A percentile compares a stretch with the other conserved stretches of the same genome.
phyloP scores from a whole-genome alignment of 768 basidiomycete species.

The Artomyces pyxidatus region DNA sequence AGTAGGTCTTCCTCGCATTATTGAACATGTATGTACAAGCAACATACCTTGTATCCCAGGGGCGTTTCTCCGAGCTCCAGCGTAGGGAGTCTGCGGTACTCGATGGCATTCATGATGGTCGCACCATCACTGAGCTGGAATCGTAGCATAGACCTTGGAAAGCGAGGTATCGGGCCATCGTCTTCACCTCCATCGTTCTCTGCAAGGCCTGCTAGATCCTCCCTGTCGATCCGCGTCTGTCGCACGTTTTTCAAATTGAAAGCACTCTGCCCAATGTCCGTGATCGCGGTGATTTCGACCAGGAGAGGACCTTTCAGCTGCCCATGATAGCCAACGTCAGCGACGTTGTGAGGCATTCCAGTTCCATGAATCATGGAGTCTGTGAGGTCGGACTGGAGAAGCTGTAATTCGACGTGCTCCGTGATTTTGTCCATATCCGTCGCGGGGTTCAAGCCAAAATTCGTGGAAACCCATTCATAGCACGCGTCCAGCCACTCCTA shows the following conservation, averaged over 20 bases:
- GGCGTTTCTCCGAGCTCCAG: conserved; percentile 68
- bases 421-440: conserved; percentile 45
- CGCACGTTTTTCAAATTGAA: conserved; percentile 68
- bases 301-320: conserved; percentile 45
- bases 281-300: conserved; percentile 71
- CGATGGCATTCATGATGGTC: conserved; percentile 62
- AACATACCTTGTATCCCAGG: conserved; percentile 71
- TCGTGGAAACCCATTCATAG: conserved; percentile 50
- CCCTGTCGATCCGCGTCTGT: conserved; percentile 53
- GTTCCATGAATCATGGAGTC: conserved; percentile 69
- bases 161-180: conserved; percentile 73
- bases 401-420: conserved; percentile 50
- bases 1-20: too few species aligned
- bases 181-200: conserved; percentile 53
- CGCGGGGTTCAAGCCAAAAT: conserved; percentile 38
- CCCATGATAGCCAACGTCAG: conserved; percentile 28
- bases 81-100: conserved; percentile 59
- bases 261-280: conserved; percentile 80
- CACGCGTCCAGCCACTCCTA: conserved; percentile 77
- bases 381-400: conserved; percentile 60
- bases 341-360: conserved; percentile 48
- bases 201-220: conserved; percentile 35
- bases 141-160: conserved; percentile 71
- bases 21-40: too few species aligned
- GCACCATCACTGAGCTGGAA: conserved; percentile 77